Evolutionary conservation across 2,329 filamentous ascomycete genomes (phyloP).

Genomic region (Huntiella moniliformis): DNA sequence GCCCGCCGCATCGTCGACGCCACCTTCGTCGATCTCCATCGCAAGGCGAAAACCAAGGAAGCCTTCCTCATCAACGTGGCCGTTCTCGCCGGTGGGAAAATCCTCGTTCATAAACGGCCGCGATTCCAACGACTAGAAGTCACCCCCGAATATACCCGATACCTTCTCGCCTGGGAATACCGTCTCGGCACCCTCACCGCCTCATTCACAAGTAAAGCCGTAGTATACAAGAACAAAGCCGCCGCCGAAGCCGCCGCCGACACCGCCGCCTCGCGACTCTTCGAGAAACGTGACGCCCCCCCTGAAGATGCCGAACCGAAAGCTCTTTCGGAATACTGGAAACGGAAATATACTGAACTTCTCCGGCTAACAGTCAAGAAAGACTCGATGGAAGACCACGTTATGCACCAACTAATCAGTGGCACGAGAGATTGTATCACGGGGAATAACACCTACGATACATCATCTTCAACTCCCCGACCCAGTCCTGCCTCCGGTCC

Average conservation of each 20-base stretch:
- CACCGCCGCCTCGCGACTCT: neutral
- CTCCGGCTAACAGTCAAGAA: constrained; percentile 2
- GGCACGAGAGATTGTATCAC: neutral
- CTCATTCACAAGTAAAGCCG: constrained; percentile 7
- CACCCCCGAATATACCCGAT: constrained; percentile 4
- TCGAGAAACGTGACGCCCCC: constrained; percentile 4
- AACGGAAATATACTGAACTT: constrained; percentile 9
- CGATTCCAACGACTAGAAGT: constrained; percentile 9
- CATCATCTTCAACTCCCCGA: too few species aligned
- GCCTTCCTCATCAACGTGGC: constrained; percentile 41
- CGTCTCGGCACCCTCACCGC: constrained; percentile 6
- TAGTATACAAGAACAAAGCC: constrained; percentile 2
- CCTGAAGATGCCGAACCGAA: neutral
- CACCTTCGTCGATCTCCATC: constrained; percentile 33
- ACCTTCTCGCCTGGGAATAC: constrained; percentile 10
- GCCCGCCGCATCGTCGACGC: constrained; percentile 33
- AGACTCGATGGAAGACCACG: constrained; percentile 3
- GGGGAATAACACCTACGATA: neutral
- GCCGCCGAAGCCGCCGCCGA: neutral
- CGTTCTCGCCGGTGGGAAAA: constrained; percentile 33
- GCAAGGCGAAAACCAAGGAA: constrained; percentile 30
- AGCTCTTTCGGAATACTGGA: constrained; percentile 5
- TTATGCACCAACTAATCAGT: neutral
- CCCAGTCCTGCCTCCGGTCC: too few species aligned
- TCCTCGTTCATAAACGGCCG: constrained; percentile 24